These are phyloP conservation scores for Lumnitzera racemosa DNA, from an alignment of 345 rosid genomes.

Conservation along the genomic window DNA sequence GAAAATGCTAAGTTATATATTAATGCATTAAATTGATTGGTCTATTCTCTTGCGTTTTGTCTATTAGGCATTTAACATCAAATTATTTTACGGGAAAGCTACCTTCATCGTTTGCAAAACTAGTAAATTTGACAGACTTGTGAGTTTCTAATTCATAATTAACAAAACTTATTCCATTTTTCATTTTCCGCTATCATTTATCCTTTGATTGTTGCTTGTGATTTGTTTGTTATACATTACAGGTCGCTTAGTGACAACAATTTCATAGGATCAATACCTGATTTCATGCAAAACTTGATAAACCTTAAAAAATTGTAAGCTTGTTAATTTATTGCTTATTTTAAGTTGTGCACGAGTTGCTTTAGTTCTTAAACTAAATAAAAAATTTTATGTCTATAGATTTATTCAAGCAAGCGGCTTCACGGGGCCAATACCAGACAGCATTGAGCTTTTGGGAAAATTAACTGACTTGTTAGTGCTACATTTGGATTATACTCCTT, in stretches of 20 bases:
- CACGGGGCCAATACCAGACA: constrained; percentile 6
- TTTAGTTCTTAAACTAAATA: background rate
- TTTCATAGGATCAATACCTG: constrained; percentile 15
- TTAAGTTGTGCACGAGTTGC: too few relatives aligned
- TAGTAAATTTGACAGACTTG: constrained; percentile 4
- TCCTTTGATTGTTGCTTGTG: background rate
- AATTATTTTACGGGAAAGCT: constrained; percentile 11
- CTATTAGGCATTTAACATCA: background rate
- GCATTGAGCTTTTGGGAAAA: background rate
- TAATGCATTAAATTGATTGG: background rate
- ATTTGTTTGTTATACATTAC: background rate
- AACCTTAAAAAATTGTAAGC: background rate
- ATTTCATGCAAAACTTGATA: constrained; percentile 14
- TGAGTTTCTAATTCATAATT: background rate
- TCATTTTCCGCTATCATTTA: background rate
- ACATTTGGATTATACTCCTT: background rate
- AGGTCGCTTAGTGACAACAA: constrained; percentile 17
- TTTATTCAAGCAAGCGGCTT: constrained; percentile 8
- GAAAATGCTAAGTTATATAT: background rate
- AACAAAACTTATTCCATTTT: background rate
- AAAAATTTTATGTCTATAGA: background rate
- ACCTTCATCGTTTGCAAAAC: constrained; percentile 5
- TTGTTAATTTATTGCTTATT: background rate
- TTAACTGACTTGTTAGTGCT: constrained; percentile 4
- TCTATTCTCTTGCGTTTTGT: background rate